Evolutionary conservation across 2,329 filamentous ascomycete species (phyloP).

Genomic region (Fusarium cyanostomum): DNA sequence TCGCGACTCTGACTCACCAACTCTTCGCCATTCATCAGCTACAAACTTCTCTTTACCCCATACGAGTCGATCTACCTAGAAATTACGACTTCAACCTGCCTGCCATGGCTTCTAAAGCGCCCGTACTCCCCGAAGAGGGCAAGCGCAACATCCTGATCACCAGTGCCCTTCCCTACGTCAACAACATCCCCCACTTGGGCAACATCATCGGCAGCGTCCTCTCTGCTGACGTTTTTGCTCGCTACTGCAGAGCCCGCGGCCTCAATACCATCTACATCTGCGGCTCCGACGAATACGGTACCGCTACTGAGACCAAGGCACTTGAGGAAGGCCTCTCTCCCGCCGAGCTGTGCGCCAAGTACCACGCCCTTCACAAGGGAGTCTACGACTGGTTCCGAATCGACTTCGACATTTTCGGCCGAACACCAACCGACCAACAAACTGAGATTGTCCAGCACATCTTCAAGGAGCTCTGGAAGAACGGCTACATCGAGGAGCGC

Average conservation of each 20-base stretch:
- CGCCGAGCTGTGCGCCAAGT: conserved; percentile 88
- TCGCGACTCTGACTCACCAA: conserved; percentile 38
- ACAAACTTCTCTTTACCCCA: neutral
- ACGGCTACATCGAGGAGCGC: conserved; percentile 87
- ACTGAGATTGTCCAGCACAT: conserved; percentile 94
- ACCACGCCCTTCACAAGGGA: conserved; percentile 87
- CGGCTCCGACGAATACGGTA: conserved; percentile 93
- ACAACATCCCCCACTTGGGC: conserved; percentile 83
- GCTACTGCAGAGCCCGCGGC: conserved; percentile 82
- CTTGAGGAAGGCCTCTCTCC: conserved; percentile 87
- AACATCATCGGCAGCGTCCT: conserved; percentile 90
- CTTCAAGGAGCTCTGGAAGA: conserved; percentile 86
- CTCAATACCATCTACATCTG: conserved; percentile 86
- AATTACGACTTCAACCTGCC: conserved; percentile 13
- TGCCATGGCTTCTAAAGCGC: conserved; percentile 42
- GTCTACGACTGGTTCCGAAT: conserved; percentile 98
- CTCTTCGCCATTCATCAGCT: conserved; percentile 3
- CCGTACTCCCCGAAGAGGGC: conserved; percentile 72
- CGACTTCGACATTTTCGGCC: conserved; percentile 92
- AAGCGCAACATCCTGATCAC: conserved; percentile 92
- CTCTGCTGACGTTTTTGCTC: conserved; percentile 86
- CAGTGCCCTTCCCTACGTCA: conserved; percentile 84
- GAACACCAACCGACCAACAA: conserved; percentile 88
- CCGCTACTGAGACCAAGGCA: conserved; percentile 94
- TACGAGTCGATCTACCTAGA: neutral